A percentile compares a stretch with the other conserved stretches of the same genome.
Evolutionary conservation across 768 basidiomycete species (phyloP).

Genomic region (Termitomyces heimii): DNA sequence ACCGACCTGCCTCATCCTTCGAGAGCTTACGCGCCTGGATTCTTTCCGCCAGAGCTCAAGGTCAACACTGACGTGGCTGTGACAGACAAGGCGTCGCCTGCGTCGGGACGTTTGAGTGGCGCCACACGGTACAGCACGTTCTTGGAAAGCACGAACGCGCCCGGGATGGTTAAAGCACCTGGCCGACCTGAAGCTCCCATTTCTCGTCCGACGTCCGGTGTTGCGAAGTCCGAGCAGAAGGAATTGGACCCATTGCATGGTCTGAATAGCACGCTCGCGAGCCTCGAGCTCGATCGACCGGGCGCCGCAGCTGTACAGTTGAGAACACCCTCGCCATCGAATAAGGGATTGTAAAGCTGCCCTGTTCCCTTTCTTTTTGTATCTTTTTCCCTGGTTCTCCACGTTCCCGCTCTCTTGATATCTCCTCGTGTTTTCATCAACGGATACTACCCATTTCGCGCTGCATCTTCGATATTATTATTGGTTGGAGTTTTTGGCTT

Average conservation of each 20-base stretch:
- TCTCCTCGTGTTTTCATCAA: constrained; percentile 13
- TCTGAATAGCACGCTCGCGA: constrained; percentile 72
- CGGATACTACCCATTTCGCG: constrained; percentile 26
- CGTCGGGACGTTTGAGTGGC: constrained; percentile 36
- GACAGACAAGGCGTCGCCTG: constrained; percentile 35
- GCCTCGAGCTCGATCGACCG: constrained; percentile 55
- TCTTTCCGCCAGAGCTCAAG: constrained; percentile 41
- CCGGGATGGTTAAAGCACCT: constrained; percentile 32
- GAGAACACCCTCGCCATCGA: constrained; percentile 16
- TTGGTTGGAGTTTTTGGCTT: constrained; percentile 19
- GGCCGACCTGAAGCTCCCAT: constrained; percentile 38
- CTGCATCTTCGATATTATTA: constrained; percentile 25
- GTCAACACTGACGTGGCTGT: constrained; percentile 12
- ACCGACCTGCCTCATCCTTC: constrained; percentile 44
- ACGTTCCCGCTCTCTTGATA: constrained; percentile 3
- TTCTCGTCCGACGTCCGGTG: constrained; percentile 24
- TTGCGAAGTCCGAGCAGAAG: constrained; percentile 19
- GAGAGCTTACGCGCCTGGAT: constrained; percentile 46
- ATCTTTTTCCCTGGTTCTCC: not conserved
- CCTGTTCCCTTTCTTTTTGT: constrained; percentile 4
- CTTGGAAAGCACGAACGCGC: constrained; percentile 34
- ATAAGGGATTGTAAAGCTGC: not conserved
- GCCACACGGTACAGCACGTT: constrained; percentile 40
- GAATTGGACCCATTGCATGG: constrained; percentile 58
- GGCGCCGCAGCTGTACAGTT: constrained; percentile 12